phyloP scores from a whole-genome alignment of 345 rosid genomes.

The Eucalyptus regnans region DNA sequence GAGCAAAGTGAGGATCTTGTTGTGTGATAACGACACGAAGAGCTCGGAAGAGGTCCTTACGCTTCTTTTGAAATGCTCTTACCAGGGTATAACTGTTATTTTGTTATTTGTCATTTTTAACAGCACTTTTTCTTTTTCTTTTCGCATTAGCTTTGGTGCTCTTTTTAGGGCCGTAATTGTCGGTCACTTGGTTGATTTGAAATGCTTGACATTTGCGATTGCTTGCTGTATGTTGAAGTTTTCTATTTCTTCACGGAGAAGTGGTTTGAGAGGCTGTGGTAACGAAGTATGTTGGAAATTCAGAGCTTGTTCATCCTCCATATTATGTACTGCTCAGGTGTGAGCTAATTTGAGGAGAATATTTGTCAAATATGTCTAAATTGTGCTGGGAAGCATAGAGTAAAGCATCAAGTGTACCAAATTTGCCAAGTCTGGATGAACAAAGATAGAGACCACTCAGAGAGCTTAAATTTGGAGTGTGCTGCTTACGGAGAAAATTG shows the following conservation, averaged over 20 bases:
- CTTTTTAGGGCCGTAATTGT: neutral
- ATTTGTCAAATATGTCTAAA: neutral
- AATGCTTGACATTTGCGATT: neutral
- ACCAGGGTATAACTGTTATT: constrained; percentile 51
- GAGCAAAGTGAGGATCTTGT: constrained; percentile 95
- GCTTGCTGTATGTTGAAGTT: neutral
- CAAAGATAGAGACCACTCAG: neutral
- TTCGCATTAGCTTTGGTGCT: neutral
- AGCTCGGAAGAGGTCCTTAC: constrained; percentile 66
- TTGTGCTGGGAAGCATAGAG: neutral
- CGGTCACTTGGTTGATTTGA: neutral
- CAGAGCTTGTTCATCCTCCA: neutral
- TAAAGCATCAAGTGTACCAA: neutral
- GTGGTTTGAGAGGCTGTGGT: neutral
- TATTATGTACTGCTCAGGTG: neutral
- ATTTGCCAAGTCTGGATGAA: neutral
- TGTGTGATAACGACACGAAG: constrained; percentile 74
- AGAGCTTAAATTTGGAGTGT: neutral
- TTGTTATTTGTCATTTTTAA: neutral
- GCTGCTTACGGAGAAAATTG: neutral
- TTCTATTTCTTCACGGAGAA: neutral
- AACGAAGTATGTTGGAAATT: neutral
- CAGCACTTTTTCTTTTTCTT: neutral
- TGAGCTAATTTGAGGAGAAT: neutral
- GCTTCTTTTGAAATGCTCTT: constrained; percentile 83